Conservation (phyloP, 176 grass and related monocot species). For the Melocanna baccifera region DNA sequence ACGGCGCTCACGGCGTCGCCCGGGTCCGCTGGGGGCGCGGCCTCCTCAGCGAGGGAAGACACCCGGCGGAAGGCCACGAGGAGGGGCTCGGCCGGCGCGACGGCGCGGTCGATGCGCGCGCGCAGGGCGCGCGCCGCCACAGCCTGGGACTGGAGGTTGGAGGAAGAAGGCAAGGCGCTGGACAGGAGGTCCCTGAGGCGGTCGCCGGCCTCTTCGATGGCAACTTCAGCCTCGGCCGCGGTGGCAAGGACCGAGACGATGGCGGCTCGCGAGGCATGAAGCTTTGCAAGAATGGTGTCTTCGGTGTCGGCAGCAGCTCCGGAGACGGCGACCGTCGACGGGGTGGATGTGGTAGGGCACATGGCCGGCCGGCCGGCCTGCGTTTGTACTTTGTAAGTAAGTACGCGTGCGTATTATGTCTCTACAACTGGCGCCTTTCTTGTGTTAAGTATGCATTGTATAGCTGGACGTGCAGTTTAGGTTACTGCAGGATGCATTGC, state of each 20-base stretch:
- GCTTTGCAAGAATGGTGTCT: constrained; percentile 17
- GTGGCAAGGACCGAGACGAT: constrained; percentile 37
- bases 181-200: constrained; percentile 20
- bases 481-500: not conserved
- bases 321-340: not conserved
- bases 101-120: constrained; percentile 51
- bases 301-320: not conserved
- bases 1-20: constrained; percentile 3
- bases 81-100: constrained; percentile 34
- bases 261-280: constrained; percentile 34
- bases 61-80: constrained; percentile 38
- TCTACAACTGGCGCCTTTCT: not conserved
- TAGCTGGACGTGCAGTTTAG: not conserved
- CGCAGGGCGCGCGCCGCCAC: constrained; percentile 37
- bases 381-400: not conserved
- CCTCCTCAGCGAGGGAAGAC: constrained; percentile 27
- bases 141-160: constrained; percentile 50
- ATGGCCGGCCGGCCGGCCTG: constrained; percentile 31
- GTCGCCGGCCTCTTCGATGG: constrained; percentile 26
- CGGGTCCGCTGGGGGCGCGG: constrained; percentile 18
- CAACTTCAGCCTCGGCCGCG: constrained; percentile 24
- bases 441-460: not conserved
- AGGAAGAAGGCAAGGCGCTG: constrained; percentile 14
- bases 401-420: not conserved
- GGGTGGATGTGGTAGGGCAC: constrained; percentile 24